Evolutionary conservation across 1,284 basidiomycete species (phyloP).

Genomic region (Melanopsichium pennsylvanicum): DNA sequence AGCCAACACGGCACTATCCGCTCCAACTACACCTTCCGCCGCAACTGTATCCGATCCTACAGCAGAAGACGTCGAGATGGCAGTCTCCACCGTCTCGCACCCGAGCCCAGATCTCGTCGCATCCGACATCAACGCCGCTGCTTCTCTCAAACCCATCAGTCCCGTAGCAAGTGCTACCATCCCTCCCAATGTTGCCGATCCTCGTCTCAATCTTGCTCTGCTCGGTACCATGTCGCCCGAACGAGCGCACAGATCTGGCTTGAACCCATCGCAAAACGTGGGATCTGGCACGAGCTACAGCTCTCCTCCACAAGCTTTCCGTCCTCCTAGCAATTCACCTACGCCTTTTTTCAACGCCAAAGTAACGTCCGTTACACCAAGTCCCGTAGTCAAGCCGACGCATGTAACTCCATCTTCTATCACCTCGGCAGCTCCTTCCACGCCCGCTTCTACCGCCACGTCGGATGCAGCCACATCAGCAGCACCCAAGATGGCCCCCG

Average conservation of each 20-base stretch:
- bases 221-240: constrained; percentile 11
- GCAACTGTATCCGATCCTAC: constrained; percentile 19
- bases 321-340: constrained; percentile 17
- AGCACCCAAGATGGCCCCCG: constrained; percentile 21
- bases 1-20: background rate
- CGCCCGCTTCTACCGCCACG: background rate
- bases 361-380: constrained; percentile 8
- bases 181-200: background rate
- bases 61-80: constrained; percentile 27
- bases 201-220: constrained; percentile 6
- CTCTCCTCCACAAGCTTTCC: constrained; percentile 22
- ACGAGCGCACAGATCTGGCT: constrained; percentile 21
- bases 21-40: background rate
- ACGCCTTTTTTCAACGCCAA: constrained; percentile 36
- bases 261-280: constrained; percentile 7
- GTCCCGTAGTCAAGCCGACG: constrained; percentile 21
- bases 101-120: constrained; percentile 1
- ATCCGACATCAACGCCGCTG: background rate
- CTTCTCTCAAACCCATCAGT: constrained; percentile 19
- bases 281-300: constrained; percentile 14
- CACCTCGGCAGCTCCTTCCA: constrained; percentile 1
- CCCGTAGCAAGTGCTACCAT: constrained; percentile 18
- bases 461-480: background rate
- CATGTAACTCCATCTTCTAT: constrained; percentile 17
- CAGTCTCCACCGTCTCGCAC: constrained; percentile 17